Percentiles rank a stretch among this genome's conserved stretches.
Conservation (phyloP, 2,329 filamentous ascomycete species). For the Myriangium duriaei region DNA sequence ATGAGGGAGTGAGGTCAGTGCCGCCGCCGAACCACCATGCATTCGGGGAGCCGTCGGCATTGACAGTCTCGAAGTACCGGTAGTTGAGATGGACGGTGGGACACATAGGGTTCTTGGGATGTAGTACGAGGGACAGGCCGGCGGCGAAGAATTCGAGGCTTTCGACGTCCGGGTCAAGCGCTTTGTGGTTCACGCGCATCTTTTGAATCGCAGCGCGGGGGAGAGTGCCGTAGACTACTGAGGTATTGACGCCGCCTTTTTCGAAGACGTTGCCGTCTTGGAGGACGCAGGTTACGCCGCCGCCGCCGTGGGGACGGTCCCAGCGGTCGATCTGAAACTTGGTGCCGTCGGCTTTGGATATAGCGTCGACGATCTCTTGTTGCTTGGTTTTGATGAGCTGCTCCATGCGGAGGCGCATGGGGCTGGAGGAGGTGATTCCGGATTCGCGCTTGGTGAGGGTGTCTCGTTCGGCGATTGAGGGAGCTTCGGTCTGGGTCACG, state of each 20-base stretch:
- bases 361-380: constrained; percentile 67
- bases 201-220: constrained; percentile 77
- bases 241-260: constrained; percentile 92
- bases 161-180: constrained; percentile 64
- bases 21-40: constrained; percentile 99
- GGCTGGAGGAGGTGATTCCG: constrained; percentile 62
- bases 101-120: constrained; percentile 91
- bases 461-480: constrained; percentile 76
- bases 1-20: constrained; percentile 82
- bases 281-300: constrained; percentile 85
- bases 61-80: constrained; percentile 93
- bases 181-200: constrained; percentile 93
- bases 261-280: constrained; percentile 97
- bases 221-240: constrained; percentile 83
- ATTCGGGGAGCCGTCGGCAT: constrained; percentile 65
- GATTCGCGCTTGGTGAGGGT: constrained; percentile 66
- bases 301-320: constrained; percentile 76
- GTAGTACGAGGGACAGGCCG: constrained; percentile 82
- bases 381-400: constrained; percentile 90
- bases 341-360: constrained; percentile 73
- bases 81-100: constrained; percentile 98
- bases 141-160: constrained; percentile 91
- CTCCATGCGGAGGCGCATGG: constrained; percentile 97
- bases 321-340: constrained; percentile 77
- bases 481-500: constrained; percentile 39